phyloP scores from a whole-genome alignment of 1,284 basidiomycete species.

The Pseudozyma thailandica region DNA sequence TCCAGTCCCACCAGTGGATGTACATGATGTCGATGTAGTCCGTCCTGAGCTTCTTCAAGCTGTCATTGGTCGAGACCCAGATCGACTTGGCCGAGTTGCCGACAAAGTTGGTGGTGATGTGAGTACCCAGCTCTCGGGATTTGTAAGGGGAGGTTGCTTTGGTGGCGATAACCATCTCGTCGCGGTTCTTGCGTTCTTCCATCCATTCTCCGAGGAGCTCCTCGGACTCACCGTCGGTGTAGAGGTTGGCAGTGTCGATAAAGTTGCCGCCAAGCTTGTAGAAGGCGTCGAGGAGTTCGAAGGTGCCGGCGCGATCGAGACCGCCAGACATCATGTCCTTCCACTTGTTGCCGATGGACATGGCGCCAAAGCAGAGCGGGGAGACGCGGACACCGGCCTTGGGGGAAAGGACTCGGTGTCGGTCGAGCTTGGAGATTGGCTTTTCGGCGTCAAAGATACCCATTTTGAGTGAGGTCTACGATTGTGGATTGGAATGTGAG shows the following conservation, averaged over 20 bases:
- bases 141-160: conserved; percentile 71
- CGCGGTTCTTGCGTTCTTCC: conserved; percentile 71
- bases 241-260: conserved; percentile 73
- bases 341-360: conserved; percentile 73
- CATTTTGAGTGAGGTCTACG: conserved; percentile 12
- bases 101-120: conserved; percentile 68
- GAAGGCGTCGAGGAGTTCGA: conserved; percentile 51
- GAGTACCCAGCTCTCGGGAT: conserved; percentile 28
- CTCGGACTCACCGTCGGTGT: conserved; percentile 73
- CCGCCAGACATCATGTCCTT: conserved; percentile 44
- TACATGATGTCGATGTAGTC: conserved; percentile 72
- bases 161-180: conserved; percentile 73
- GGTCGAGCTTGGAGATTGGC: conserved; percentile 58
- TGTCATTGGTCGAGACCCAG: conserved; percentile 56
- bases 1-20: conserved; percentile 73
- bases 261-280: conserved; percentile 70
- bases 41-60: conserved; percentile 74
- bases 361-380: conserved; percentile 72
- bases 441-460: conserved; percentile 39
- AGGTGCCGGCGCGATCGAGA: conserved; percentile 41
- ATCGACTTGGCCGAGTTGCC: conserved; percentile 70
- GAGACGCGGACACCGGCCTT: conserved; percentile 71
- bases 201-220: conserved; percentile 75
- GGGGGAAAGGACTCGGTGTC: conserved; percentile 70
- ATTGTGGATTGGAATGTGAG: background rate